Evolutionary conservation across 768 basidiomycete species (phyloP), one percentile per base, ranked within the genome.

Genomic region (Rhizopogon vesiculosus): DNA sequence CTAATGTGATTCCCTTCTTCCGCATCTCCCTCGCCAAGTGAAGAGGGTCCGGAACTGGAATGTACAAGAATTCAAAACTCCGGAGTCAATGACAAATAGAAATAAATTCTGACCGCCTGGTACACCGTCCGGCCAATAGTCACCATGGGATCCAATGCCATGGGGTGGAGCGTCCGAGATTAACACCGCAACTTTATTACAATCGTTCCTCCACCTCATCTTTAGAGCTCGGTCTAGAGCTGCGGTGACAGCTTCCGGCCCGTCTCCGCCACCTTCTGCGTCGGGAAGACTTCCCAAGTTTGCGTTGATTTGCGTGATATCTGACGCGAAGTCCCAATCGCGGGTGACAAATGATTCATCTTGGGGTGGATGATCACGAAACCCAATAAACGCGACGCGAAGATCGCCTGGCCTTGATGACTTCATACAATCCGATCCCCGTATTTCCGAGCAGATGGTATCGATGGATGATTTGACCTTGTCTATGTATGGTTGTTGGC

Each of bases 141-240:
- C 77, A 12, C 51, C 59, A 51, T 45, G 50, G 41, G 45, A 57
- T 48, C 77, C 76, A 48, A 79, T 74, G 15, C 79, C 80, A 64
- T 81, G 80, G 5, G 78, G 77, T 18, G 80, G 80, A 5, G 80
- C 77, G 64, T 81, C 80, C 7, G 79, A 76, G 46, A 80, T 72
- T 45, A 79, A 62, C 7, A 81, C 72, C 35, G 73, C 67, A 71
- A 81, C 76, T 69, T 75, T 80, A 29, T 69, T 67, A 7, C 76
- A 76, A 15, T 69, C 61, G 45, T 65, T 63, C 44, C 80, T 66
- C 80, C 80, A 81, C 54, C 69, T 63, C 60, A 80, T 66, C 29
- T 67, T 65, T 38, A 77, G 58, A 9, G 71, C 72, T 46, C 75
- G 79, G 12, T 71, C 69, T 64, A 81, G 69, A 43, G 73, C 80